Conservation (phyloP, 139 green algal species). For the Chlamydomonas sp. region DNA sequence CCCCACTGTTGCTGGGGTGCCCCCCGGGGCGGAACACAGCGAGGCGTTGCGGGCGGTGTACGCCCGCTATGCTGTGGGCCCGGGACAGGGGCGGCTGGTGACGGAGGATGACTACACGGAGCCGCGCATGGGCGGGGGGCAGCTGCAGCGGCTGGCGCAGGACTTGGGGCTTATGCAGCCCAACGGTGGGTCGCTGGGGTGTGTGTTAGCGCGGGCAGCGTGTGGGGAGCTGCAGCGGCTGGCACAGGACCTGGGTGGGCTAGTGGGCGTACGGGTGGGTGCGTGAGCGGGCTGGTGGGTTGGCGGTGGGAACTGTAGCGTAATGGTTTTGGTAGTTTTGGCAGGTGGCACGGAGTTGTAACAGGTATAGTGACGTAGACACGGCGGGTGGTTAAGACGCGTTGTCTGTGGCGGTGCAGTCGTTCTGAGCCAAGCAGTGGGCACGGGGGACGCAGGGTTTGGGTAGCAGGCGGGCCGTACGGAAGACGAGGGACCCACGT, state of each 20-base stretch:
- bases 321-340: no score
- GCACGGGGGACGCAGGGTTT: no score
- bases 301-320: no score
- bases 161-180: constrained; percentile 24
- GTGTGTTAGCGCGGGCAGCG: not conserved
- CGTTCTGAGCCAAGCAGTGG: no score
- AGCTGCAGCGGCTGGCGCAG: constrained; percentile 11
- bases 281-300: no score
- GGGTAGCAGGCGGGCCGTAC: no score
- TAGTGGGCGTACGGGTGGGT: no score
- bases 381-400: no score
- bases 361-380: no score
- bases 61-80: not conserved
- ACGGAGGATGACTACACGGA: not conserved
- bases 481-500: no score
- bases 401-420: no score
- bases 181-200: not conserved
- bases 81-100: constrained; percentile 9
- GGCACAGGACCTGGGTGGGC: constrained; percentile 1
- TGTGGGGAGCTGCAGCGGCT: constrained; percentile 5
- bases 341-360: no score
- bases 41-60: constrained; percentile 17
- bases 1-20: not conserved
- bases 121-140: not conserved
- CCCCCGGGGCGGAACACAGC: not conserved